Conservation (phyloP, 495 filamentous ascomycete species). For the Penicillium nucicola region DNA sequence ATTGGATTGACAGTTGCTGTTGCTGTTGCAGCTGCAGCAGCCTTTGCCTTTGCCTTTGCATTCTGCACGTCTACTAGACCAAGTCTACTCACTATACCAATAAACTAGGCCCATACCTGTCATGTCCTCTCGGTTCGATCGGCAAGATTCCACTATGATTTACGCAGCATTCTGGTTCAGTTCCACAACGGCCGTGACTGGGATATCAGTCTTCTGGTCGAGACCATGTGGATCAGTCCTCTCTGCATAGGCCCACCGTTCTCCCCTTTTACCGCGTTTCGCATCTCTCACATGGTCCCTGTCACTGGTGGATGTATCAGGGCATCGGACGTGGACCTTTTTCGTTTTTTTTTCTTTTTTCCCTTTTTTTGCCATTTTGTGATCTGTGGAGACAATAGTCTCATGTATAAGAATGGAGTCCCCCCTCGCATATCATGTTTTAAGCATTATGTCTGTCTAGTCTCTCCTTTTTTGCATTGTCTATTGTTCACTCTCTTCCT, state of each 20-base stretch:
- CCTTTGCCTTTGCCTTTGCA: not conserved
- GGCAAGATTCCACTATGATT: too few relatives aligned
- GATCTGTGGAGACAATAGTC: not conserved
- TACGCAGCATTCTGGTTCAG: not conserved
- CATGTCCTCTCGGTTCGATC: too few relatives aligned
- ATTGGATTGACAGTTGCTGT: not conserved
- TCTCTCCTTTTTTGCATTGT: not conserved
- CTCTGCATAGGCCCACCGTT: slow-evolving; percentile 14
- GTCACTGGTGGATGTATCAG: slow-evolving; percentile 26
- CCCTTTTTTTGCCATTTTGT: not conserved
- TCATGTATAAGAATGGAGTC: slow-evolving; percentile 1
- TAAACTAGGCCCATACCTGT: too few relatives aligned
- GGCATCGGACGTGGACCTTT: not conserved
- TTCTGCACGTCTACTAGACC: too few relatives aligned
- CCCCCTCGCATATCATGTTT: not conserved
- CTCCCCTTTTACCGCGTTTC: slow-evolving; percentile 18
- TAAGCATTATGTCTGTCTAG: not conserved
- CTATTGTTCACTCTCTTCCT: not conserved
- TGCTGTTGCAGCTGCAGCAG: too few relatives aligned
- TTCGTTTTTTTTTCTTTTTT: not conserved
- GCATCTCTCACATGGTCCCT: slow-evolving; percentile 26
- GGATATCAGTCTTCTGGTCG: slow-evolving; percentile 7
- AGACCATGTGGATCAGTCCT: slow-evolving; percentile 4
- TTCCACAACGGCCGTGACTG: not conserved
- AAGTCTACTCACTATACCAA: too few relatives aligned